phyloP scores from a whole-genome alignment of 805 yeast genomes.

The Candida cerambycidarum region DNA sequence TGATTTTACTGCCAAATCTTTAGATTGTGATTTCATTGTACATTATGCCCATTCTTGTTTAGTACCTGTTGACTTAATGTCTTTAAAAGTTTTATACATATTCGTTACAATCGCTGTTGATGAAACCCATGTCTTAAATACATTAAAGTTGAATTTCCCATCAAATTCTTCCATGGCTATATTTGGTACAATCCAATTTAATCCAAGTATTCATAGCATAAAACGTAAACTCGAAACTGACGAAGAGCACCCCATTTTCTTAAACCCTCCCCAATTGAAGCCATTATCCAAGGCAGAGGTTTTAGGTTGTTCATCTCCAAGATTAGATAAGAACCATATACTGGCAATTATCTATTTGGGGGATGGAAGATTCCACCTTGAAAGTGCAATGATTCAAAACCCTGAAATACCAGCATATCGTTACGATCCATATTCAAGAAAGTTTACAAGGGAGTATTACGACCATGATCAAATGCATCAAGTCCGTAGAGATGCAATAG shows the following conservation, averaged over 20 bases:
- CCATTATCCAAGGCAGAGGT: conserved; percentile 96
- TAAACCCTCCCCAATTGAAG: conserved; percentile 85
- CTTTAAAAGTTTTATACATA: conserved; percentile 88
- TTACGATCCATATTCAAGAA: conserved; percentile 92
- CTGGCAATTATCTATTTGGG: conserved; percentile 90
- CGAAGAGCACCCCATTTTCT: conserved; percentile 50
- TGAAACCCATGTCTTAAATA: conserved; percentile 74
- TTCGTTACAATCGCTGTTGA: conserved; percentile 93
- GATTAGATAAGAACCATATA: conserved; percentile 60
- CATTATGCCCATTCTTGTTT: conserved; percentile 98
- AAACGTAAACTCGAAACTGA: conserved; percentile 57
- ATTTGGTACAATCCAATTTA: conserved; percentile 96
- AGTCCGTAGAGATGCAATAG: conserved; percentile 73
- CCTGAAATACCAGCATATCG: conserved; percentile 90
- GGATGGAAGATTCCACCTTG: conserved; percentile 94
- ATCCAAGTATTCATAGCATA: conserved; percentile 85
- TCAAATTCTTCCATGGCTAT: conserved; percentile 70
- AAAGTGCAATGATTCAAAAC: conserved; percentile 95
- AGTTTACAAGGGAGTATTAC: conserved; percentile 84
- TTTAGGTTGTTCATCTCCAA: conserved; percentile 91
- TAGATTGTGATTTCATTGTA: conserved; percentile 91
- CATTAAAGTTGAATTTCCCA: conserved; percentile 68
- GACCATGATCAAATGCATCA: conserved; percentile 80
- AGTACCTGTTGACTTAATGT: conserved; percentile 91
- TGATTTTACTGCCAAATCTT: conserved; percentile 88